Evolutionary conservation across 306 rosid genomes (phyloP).

Genomic region (Cucumis hystrix): DNA sequence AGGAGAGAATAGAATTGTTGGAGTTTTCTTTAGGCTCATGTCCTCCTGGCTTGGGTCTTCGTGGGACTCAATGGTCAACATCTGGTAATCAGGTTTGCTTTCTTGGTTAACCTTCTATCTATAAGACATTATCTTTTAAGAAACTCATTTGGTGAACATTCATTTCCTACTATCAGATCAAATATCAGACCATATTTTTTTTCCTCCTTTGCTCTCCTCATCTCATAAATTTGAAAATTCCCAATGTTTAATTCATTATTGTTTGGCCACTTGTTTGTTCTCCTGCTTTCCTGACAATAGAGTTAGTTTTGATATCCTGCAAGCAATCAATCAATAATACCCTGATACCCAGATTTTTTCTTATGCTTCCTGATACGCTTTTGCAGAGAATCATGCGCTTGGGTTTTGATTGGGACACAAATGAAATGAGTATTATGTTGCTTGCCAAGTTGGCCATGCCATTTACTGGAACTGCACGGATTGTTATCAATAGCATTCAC

Average conservation of each 20-base stretch:
- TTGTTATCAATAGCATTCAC: conserved; percentile 87
- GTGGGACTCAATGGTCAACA: conserved; percentile 84
- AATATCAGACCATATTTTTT: background rate
- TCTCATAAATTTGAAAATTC: background rate
- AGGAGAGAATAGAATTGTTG: conserved; percentile 78
- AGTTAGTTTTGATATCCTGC: background rate
- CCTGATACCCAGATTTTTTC: background rate
- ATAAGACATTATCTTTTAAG: background rate
- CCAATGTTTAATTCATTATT: background rate
- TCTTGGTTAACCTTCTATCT: conserved; percentile 9
- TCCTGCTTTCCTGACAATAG: background rate
- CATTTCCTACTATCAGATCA: background rate
- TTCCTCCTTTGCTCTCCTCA: background rate
- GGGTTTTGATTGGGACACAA: conserved; percentile 92
- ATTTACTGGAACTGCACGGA: conserved; percentile 80
- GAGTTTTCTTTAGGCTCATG: conserved; percentile 74
- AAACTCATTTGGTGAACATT: background rate
- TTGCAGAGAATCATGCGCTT: conserved; percentile 62
- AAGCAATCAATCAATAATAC: background rate
- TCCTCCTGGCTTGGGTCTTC: conserved; percentile 79
- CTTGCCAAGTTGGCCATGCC: conserved; percentile 88
- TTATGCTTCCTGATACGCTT: conserved; percentile 9
- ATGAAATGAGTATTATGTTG: conserved; percentile 77
- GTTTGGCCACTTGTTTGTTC: background rate
- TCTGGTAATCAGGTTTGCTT: conserved; percentile 56